phyloP scores from a whole-genome alignment of 768 basidiomycete genomes.

The Lyophyllum decastes region DNA sequence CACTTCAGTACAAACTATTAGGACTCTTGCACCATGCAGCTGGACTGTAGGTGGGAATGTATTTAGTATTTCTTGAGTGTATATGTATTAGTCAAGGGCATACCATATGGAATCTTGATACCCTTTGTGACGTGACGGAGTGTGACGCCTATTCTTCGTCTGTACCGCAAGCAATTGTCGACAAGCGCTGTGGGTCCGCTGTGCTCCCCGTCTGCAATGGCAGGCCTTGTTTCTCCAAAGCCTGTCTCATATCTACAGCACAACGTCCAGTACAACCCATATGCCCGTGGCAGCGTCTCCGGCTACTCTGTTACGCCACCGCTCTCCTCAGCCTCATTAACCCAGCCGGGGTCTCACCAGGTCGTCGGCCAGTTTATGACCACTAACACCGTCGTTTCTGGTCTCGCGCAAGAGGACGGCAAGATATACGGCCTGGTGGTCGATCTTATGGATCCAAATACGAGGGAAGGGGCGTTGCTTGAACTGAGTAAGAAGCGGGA shows the following conservation, averaged over 20 bases:
- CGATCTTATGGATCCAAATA: constrained; percentile 78
- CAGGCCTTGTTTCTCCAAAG: constrained; percentile 63
- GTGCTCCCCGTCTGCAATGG: constrained; percentile 42
- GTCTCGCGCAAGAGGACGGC: constrained; percentile 50
- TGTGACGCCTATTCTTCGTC: constrained; percentile 14
- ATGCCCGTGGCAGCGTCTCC: constrained; percentile 49
- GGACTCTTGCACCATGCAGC: constrained; percentile 47
- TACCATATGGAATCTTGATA: constrained; percentile 6
- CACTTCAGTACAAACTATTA: constrained; percentile 43
- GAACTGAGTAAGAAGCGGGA: constrained; percentile 99
- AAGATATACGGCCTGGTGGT: constrained; percentile 93
- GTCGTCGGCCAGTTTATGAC: constrained; percentile 40
- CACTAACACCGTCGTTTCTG: constrained; percentile 24
- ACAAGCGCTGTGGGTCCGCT: constrained; percentile 17
- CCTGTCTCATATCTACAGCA: constrained; percentile 68
- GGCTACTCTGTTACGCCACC: constrained; percentile 68
- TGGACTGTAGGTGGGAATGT: constrained; percentile 30
- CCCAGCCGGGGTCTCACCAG: constrained; percentile 59
- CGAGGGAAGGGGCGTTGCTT: constrained; percentile 87
- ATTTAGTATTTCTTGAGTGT: constrained; percentile 3
- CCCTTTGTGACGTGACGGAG: constrained; percentile 14
- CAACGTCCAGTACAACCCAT: constrained; percentile 58
- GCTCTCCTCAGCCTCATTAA: constrained; percentile 50
- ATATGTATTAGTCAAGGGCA: constrained; percentile 7
- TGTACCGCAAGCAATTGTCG: constrained; percentile 1